Evolutionary conservation across 352 stramenopile genomes (phyloP).

Genomic region (Globisporangium irregulare): DNA sequence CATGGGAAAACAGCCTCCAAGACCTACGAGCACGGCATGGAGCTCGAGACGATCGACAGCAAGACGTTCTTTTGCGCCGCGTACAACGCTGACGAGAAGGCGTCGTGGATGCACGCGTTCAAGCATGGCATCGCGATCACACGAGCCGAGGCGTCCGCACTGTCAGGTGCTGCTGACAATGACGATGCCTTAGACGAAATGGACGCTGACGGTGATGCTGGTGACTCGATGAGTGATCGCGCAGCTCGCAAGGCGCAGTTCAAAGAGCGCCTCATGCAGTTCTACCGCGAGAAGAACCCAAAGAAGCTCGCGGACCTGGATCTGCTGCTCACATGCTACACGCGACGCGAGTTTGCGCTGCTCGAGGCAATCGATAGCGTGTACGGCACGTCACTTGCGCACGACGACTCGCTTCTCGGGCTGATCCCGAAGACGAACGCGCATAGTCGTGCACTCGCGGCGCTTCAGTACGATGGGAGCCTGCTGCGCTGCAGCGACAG

Average conservation of each 20-base stretch:
- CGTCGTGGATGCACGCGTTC: constrained; percentile 60
- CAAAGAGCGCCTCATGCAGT: constrained; percentile 36
- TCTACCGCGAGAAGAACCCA: constrained; percentile 59
- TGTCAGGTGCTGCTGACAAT: constrained; percentile 5
- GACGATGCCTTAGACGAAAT: background rate
- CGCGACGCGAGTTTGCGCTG: constrained; percentile 37
- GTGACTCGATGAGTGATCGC: constrained; percentile 19
- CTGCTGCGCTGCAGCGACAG: constrained; percentile 28
- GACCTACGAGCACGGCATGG: constrained; percentile 56
- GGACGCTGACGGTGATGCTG: background rate
- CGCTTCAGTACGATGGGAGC: constrained; percentile 40
- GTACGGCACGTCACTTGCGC: constrained; percentile 31
- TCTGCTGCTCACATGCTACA: constrained; percentile 44
- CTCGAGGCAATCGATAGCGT: constrained; percentile 46
- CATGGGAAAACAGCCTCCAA: constrained; percentile 56
- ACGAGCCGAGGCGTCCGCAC: constrained; percentile 14
- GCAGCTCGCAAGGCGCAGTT: constrained; percentile 21
- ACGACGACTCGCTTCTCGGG: constrained; percentile 30
- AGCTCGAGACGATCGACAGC: constrained; percentile 61
- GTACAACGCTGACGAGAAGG: constrained; percentile 47
- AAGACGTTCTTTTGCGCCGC: constrained; percentile 76
- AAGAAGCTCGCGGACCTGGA: constrained; percentile 48
- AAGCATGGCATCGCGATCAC: constrained; percentile 42
- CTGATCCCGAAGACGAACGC: constrained; percentile 31
- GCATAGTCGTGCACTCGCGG: constrained; percentile 28